phyloP scores from a whole-genome alignment of 2,329 filamentous ascomycete species.

The Coccinonectria pachysandricola region DNA sequence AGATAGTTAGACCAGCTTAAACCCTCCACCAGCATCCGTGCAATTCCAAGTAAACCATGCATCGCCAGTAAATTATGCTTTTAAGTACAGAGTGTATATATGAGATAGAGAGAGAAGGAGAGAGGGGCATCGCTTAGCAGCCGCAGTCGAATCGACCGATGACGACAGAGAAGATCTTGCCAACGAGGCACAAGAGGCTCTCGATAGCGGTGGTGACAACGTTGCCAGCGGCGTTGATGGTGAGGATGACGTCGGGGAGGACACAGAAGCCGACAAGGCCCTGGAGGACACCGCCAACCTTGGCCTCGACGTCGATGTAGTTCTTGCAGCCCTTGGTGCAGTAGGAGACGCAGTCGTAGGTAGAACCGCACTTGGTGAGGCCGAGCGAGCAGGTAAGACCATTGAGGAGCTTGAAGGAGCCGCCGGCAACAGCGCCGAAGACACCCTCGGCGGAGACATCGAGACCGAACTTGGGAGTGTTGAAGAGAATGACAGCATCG shows the following conservation, averaged over 20 bases:
- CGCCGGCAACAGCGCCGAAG: slow-evolving; percentile 15
- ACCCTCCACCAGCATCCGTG: too few relatives aligned
- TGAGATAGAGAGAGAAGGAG: too few relatives aligned
- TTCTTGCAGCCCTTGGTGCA: slow-evolving; percentile 29
- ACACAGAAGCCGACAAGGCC: slow-evolving; percentile 24
- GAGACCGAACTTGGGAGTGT: slow-evolving; percentile 25
- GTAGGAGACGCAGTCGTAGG: slow-evolving; percentile 29
- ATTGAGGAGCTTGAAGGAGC: slow-evolving; percentile 16
- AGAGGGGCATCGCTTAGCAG: too few relatives aligned
- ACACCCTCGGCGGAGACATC: slow-evolving; percentile 16
- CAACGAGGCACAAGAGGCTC: slow-evolving; percentile 24
- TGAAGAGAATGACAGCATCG: slow-evolving; percentile 27
- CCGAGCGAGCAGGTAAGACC: slow-evolving; percentile 21
- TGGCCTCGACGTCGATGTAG: slow-evolving; percentile 24
- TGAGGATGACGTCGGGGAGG: slow-evolving; percentile 21
- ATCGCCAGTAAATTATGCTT: too few relatives aligned
- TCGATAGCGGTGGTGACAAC: slow-evolving; percentile 19
- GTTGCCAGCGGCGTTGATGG: slow-evolving; percentile 15
- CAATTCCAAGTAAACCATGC: too few relatives aligned
- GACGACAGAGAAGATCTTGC: slow-evolving; percentile 19
- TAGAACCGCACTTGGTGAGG: slow-evolving; percentile 18
- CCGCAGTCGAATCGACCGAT: slow-evolving; percentile 23
- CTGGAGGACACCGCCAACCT: slow-evolving; percentile 20
- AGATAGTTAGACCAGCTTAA: too few relatives aligned
- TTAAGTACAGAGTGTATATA: too few relatives aligned